Evolutionary conservation across 371 early-diverging fungal species (phyloP).

Genomic region (Capillidium heterosporum): DNA sequence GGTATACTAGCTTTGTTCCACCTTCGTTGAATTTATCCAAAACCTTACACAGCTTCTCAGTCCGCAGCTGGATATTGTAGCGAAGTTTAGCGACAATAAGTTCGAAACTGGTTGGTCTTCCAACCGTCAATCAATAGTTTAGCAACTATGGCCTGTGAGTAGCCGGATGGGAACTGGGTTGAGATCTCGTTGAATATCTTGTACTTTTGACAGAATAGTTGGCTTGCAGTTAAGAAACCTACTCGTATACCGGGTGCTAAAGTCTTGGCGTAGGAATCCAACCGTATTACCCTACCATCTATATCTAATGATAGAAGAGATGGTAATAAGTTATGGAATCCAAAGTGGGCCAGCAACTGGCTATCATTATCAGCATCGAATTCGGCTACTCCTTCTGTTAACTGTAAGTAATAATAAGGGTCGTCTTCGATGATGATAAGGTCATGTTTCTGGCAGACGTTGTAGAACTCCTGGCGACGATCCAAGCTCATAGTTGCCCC

Average conservation of each 20-base stretch:
- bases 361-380: not conserved
- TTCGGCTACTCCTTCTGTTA: not conserved
- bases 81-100: slow-evolving; percentile 36
- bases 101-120: slow-evolving; percentile 43
- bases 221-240: slow-evolving; percentile 64
- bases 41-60: slow-evolving; percentile 33
- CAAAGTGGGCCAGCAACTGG: not conserved
- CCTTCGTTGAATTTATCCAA: slow-evolving; percentile 24
- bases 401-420: slow-evolving; percentile 56
- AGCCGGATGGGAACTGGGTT: slow-evolving; percentile 55
- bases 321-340: not conserved
- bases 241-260: slow-evolving; percentile 56
- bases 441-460: slow-evolving; percentile 30
- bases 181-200: slow-evolving; percentile 49
- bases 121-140: slow-evolving; percentile 35
- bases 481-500: slow-evolving; percentile 37
- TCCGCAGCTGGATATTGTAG: slow-evolving; percentile 33
- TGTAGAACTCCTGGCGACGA: slow-evolving; percentile 38
- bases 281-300: slow-evolving; percentile 63
- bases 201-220: slow-evolving; percentile 39
- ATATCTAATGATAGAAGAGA: slow-evolving; percentile 39
- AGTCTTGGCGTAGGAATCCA: slow-evolving; percentile 67
- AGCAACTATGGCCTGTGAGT: slow-evolving; percentile 40
- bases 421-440: slow-evolving; percentile 59
- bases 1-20: slow-evolving; percentile 43